Evolutionary conservation across 805 yeast species (phyloP).

Genomic region (Blastobotrys chiropterorum): DNA sequence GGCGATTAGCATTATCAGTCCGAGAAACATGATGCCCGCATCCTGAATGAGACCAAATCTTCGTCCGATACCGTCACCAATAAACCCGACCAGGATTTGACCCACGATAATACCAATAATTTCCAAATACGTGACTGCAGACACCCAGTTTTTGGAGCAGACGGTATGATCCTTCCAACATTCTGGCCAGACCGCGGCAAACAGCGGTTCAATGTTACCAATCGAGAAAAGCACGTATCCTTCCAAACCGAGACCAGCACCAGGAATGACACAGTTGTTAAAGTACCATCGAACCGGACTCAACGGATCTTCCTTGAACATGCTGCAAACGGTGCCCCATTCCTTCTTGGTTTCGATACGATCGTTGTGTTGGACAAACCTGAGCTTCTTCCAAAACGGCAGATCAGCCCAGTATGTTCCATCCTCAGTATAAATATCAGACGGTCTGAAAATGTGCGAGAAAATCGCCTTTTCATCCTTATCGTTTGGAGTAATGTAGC

Average conservation of each 20-base stretch:
- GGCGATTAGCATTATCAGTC: slow-evolving; percentile 53
- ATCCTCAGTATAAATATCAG: slow-evolving; percentile 28
- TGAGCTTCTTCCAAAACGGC: slow-evolving; percentile 24
- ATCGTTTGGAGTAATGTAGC: slow-evolving; percentile 18
- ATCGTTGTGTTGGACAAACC: slow-evolving; percentile 23
- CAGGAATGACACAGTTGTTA: slow-evolving; percentile 33
- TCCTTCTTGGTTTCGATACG: slow-evolving; percentile 26
- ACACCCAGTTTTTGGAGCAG: slow-evolving; percentile 32
- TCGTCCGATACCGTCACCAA: slow-evolving; percentile 54
- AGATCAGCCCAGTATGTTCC: slow-evolving; percentile 37
- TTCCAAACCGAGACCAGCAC: slow-evolving; percentile 34
- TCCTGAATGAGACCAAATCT: slow-evolving; percentile 56
- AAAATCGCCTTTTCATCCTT: slow-evolving; percentile 32
- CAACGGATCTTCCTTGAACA: slow-evolving; percentile 31
- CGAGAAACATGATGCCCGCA: slow-evolving; percentile 51
- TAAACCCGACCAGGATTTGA: slow-evolving; percentile 50
- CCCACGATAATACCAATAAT: slow-evolving; percentile 52
- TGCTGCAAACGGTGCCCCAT: slow-evolving; percentile 18
- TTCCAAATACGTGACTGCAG: slow-evolving; percentile 32
- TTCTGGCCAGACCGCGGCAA: slow-evolving; percentile 32
- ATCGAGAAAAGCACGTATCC: slow-evolving; percentile 35
- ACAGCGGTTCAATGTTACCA: slow-evolving; percentile 30
- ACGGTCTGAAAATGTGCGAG: slow-evolving; percentile 29
- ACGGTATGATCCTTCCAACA: slow-evolving; percentile 29
- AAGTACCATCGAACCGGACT: slow-evolving; percentile 32